Base-by-base conservation (phyloP, 225 moss, liverwort and hornwort species). In the Straminergon stramineum region DNA sequence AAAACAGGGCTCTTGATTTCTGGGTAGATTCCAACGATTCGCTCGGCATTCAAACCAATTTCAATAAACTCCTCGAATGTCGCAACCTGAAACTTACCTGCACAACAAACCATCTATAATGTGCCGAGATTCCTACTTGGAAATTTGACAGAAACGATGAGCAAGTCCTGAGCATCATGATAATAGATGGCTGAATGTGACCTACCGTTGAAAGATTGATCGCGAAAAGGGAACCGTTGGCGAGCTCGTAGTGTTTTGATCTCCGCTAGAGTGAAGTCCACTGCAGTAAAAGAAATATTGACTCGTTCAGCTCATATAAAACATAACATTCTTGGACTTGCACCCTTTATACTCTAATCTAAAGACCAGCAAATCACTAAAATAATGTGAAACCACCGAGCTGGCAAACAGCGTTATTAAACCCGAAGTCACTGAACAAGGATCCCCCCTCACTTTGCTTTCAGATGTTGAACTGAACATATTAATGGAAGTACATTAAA, bases 1-100 rank as follows among this genome's bases (percentile, higher is more conserved):
- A 95, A 98, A 41, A 98, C 93, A 82, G 97, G 96, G 85, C 95
- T 96, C 92, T 98, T 98, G 45, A 98, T 95, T 92, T 96, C 97
- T 58, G 96, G 97, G 87, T 98, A 98, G 69, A 98, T 96, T 84
- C 97, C 97, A 80, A 96, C 95, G 43, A 96, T 66, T 89, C 96
- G 93, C 67, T 92, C 89, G 48, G 96, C 96, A 74, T 94, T 89
- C 85, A 96, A 83, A 60, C 96, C 97, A 82, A 96, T 91, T 65
- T 89, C 89, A 84, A 98, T 96, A 43, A 92, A 98, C 88, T 98
- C 97, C 91, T 98, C 97, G 56, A 98, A 98, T 43, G 97, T 96
- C n/a, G 95, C 93, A 43, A 98, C 75, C 89, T 94, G 92, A 83
- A 89, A 95, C 85, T 91, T 84, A 89, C 91, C 97, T 98, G 94